Conservation (phyloP, 2,329 filamentous ascomycete species). For the Camptophora hylomeconis region DNA sequence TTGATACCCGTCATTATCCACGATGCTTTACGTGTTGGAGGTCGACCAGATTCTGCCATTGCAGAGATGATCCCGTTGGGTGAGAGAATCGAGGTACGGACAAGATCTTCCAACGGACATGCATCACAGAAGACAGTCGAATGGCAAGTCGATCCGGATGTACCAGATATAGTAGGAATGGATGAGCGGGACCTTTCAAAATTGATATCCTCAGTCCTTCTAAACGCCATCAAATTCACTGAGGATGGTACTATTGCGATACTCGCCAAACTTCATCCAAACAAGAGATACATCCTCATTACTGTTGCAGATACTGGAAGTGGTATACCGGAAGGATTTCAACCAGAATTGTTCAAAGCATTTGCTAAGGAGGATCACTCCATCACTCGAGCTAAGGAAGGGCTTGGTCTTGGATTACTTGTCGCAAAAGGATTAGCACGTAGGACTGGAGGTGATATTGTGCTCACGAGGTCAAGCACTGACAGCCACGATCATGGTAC, state of each 20-base stretch:
- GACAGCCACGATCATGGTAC: conserved; percentile 48
- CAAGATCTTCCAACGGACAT: conserved; percentile 31
- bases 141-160: conserved; percentile 33
- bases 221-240: conserved; percentile 61
- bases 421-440: conserved; percentile 60
- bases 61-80: conserved; percentile 30
- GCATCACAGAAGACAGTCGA: conserved; percentile 31
- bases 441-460: conserved; percentile 55
- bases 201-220: conserved; percentile 48
- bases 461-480: conserved; percentile 50
- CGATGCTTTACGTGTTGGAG: conserved; percentile 34
- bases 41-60: conserved; percentile 34
- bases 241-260: conserved; percentile 49
- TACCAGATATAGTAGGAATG: conserved; percentile 36
- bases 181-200: conserved; percentile 53
- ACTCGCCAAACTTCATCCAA: conserved; percentile 38
- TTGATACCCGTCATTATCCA: conserved; percentile 34
- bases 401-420: conserved; percentile 54
- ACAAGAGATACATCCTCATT: conserved; percentile 44
- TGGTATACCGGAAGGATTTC: conserved; percentile 53
- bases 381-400: conserved; percentile 53
- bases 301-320: conserved; percentile 53
- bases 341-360: conserved; percentile 55
- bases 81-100: conserved; percentile 33
- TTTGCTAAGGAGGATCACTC: conserved; percentile 58